These are phyloP conservation scores for Leishmania lainsoni DNA, from an alignment of 208 protist species.

Conservation along the genomic window DNA sequence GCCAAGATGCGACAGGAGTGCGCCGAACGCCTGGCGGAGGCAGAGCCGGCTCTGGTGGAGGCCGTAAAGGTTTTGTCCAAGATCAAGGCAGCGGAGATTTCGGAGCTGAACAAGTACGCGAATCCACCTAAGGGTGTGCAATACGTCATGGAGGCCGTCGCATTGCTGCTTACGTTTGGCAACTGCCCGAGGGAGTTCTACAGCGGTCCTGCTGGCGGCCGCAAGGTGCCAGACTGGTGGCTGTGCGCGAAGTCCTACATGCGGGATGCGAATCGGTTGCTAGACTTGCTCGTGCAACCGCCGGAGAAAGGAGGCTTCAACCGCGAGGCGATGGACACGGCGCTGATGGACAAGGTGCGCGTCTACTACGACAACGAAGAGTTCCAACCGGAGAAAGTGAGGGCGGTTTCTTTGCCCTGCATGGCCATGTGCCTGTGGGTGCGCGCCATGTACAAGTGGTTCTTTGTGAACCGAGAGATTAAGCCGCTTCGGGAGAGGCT, in stretches of 20 bases:
- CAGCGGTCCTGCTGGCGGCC: slow-evolving; percentile 87
- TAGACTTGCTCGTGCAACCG: slow-evolving; percentile 91
- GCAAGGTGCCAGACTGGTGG: slow-evolving; percentile 97
- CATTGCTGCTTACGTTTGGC: slow-evolving; percentile 94
- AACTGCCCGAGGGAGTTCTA: slow-evolving; percentile 95
- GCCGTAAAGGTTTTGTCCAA: slow-evolving; percentile 93
- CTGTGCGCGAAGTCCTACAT: slow-evolving; percentile 94
- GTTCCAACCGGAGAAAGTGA: slow-evolving; percentile 92
- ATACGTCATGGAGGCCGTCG: slow-evolving; percentile 98
- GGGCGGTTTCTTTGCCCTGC: slow-evolving; percentile 95
- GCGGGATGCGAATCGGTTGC: slow-evolving; percentile 89
- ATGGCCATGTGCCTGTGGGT: slow-evolving; percentile 98
- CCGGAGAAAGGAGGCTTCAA: slow-evolving; percentile 87
- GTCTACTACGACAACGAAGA: slow-evolving; percentile 94
- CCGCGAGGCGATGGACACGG: slow-evolving; percentile 94
- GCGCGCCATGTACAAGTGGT: slow-evolving; percentile 97
- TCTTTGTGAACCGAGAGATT: slow-evolving; percentile 96
- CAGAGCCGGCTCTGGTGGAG: slow-evolving; percentile 95
- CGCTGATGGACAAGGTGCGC: slow-evolving; percentile 94
- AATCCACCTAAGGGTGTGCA: slow-evolving; percentile 96
- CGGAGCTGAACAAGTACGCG: slow-evolving; percentile 96
- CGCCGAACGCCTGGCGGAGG: slow-evolving; percentile 93
- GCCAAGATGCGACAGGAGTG: slow-evolving; percentile 93
- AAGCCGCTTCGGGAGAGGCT: slow-evolving; percentile 92
- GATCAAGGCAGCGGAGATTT: slow-evolving; percentile 96